Evolutionary conservation across 2,329 filamentous ascomycete species (phyloP), one percentile per base, ranked within the genome.

Genomic region (Ophiostoma quercus): DNA sequence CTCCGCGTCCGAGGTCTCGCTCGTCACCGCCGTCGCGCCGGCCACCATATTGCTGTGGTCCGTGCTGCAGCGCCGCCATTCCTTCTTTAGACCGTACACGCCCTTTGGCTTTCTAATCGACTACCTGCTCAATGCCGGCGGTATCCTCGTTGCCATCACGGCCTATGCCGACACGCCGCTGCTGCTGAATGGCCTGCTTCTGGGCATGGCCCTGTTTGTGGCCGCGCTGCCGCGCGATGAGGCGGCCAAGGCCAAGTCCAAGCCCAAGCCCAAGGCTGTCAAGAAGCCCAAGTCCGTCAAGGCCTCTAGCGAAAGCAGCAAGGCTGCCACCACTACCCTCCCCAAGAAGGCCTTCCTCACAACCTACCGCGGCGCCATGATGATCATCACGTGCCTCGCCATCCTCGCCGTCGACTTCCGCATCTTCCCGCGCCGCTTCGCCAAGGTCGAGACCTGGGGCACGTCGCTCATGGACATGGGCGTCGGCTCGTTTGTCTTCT

Each of bases 381-480:
- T 99, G 84, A 85, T 96, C 67, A 85, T 91, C 74, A 99, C 95
- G 8, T 96, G 92, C 76, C 81, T 95, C 65, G 92, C 92, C 68
- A 98, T 99, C 74, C 85, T 99, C n/a, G 95, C 95, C 19, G 95
- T 99, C 68, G 95, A 99, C 79, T 99, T 99, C 78, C 88, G 85
- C 22, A 84, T 97, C 71, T 99, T 99, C 76, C 95, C 95, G 2
- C 88, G 95, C 37, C 90, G 95, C 41, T 98, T 98, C 78, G 95
- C 93, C 70, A 99, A 99, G 82, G 95, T 96, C 2, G 95, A 99
- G 80, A 97, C 92, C n/a, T 99, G 95, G 92, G 95, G 95, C 69
- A 97, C 94, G 1, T 98, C 94, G n/a, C 82, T 99, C 72, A 99
- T 99, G 95, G 95, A 99, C 78, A 84, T 98, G 76, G 95, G 95